A percentile compares a stretch with the other conserved stretches of the same genome.
Evolutionary conservation across 805 yeast genomes (phyloP).

Genomic region (Wickerhamiella slavikovae): DNA sequence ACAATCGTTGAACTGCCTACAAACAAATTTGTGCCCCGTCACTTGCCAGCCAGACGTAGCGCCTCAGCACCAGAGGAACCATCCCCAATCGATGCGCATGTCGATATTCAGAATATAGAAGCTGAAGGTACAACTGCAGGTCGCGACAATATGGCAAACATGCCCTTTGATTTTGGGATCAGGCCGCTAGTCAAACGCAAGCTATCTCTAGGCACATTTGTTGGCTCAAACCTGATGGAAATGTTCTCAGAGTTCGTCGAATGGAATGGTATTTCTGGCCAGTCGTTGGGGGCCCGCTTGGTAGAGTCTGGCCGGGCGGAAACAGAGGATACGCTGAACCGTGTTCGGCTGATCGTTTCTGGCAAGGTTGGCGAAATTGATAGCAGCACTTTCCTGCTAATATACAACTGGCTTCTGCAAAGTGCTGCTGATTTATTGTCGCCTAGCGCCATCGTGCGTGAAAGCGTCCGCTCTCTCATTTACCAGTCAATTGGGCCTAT

Average conservation of each 20-base stretch:
- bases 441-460: constrained; percentile 2
- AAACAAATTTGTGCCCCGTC: not conserved
- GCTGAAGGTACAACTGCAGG: not conserved
- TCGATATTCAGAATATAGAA: not conserved
- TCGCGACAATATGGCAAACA: not conserved
- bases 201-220: constrained; percentile 3
- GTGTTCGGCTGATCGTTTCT: not conserved
- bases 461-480: too few relatives aligned
- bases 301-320: not conserved
- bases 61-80: too few relatives aligned
- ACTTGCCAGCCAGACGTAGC: too few relatives aligned
- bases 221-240: constrained; percentile 6
- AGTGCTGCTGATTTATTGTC: constrained; percentile 3
- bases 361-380: constrained; percentile 3
- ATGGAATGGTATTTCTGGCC: constrained; percentile 3
- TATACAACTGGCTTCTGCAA: constrained; percentile 9
- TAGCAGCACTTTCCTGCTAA: not conserved
- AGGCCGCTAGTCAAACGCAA: not conserved
- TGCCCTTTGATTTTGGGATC: not conserved
- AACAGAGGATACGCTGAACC: not conserved
- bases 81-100: not conserved
- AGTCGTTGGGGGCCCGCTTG: not conserved
- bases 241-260: constrained; percentile 1
- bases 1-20: constrained; percentile 1
- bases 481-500: too few relatives aligned